phyloP scores from a whole-genome alignment of 139 green algal species.

The Axilococcus clingmanii region DNA sequence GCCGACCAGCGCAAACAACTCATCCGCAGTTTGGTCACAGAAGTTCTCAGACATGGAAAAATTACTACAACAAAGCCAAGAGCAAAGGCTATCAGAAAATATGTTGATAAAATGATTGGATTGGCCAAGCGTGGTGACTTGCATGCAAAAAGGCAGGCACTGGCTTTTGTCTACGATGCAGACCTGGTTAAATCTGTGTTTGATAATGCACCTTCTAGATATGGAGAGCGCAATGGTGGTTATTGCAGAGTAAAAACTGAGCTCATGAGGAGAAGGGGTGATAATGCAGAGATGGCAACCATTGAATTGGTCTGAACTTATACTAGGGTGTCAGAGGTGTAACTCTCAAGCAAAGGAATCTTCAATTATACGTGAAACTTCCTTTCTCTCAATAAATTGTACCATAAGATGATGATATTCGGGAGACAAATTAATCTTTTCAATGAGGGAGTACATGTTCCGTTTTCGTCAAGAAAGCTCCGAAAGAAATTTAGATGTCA shows the following conservation, averaged over 20 bases:
- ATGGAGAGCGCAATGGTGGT: slow-evolving; percentile 75
- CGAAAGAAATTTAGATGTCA: too few species aligned
- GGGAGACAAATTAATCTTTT: too few species aligned
- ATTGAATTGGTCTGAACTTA: slow-evolving; percentile 96
- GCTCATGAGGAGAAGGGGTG: slow-evolving; percentile 49
- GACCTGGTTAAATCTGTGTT: slow-evolving; percentile 87
- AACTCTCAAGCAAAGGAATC: too few species aligned
- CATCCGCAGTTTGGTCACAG: slow-evolving; percentile 80
- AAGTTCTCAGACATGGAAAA: slow-evolving; percentile 84
- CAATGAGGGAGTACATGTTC: too few species aligned
- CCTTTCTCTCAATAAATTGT: too few species aligned
- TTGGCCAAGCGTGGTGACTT: slow-evolving; percentile 87
- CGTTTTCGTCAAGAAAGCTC: too few species aligned
- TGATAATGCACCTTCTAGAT: slow-evolving; percentile 62
- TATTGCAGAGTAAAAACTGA: slow-evolving; percentile 82
- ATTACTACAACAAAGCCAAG: slow-evolving; percentile 91
- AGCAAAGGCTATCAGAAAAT: slow-evolving; percentile 89
- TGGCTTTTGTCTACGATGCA: slow-evolving; percentile 89
- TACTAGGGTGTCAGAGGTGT: too few species aligned
- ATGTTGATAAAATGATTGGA: slow-evolving; percentile 98
- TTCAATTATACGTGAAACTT: too few species aligned
- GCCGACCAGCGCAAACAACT: slow-evolving; percentile 97
- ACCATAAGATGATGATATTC: too few species aligned
- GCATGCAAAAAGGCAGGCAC: slow-evolving; percentile 70
- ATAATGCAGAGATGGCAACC: slow-evolving; percentile 87